Evolutionary conservation across 2,329 filamentous ascomycete species (phyloP), one percentile per base, ranked within the genome.

Genomic region (Monosporascus sp.): DNA sequence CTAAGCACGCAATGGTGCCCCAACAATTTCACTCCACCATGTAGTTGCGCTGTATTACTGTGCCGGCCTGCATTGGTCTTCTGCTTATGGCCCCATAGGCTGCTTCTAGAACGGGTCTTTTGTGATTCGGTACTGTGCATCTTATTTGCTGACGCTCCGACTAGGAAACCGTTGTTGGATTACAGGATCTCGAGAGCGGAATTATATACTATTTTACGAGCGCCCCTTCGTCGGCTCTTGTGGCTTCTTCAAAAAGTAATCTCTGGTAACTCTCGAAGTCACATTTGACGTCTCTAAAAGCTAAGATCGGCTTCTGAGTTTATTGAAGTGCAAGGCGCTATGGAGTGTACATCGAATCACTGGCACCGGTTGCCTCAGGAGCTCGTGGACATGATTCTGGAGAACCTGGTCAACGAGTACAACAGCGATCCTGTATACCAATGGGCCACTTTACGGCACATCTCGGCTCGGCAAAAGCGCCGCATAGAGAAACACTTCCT

Each of bases 371-470:
- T 46, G 43, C 57, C 57, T 14, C 52, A 53, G 8, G 57, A 59
- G 52, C 48, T 59, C 46, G 53, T 58, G 43, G 57, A 59, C 49
- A 52, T 53, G 50, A 54, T 59, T 51, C 39, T 59, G 38, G 57
- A 59, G 25, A 37, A 56, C 22, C 41, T 59, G 45, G 50, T 56
- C 20, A 52, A 57, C 17, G 52, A 54, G 7, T 54, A 54, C 22
- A 36, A 54, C 44, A 54, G 49, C 24, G 57, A 59, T 50, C 57
- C 57, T 51, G 52, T 56, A 44, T 58, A 56, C 46, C 57, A 59
- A 54, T 59, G 57, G 57, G 53, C 56, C 25, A 56, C 50, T 24
- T 39, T 59, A 43, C 55, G 57, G n/a, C 55, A 58, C 24, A 54
- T 47, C 9, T 50, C 55, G 18, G 45, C 52, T 11, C 38, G 52